Conservation (phyloP, 352 stramenopile genomes). For the Globisporangium nunn region DNA sequence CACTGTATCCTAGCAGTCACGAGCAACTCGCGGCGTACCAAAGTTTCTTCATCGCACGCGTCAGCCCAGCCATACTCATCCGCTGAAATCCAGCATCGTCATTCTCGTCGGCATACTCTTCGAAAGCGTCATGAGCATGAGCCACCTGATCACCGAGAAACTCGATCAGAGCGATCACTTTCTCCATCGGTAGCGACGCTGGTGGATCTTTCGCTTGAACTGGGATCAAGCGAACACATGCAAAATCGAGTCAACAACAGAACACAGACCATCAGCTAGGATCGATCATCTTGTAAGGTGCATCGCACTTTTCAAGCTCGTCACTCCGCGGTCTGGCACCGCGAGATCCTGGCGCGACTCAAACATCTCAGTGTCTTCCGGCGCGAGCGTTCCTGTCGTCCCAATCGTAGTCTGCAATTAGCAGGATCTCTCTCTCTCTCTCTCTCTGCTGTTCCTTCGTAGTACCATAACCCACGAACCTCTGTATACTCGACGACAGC, state of each 20-base stretch:
- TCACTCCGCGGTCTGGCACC: no score
- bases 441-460: neutral
- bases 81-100: constrained; percentile 12
- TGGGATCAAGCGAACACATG: neutral
- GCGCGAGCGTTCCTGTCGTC: neutral
- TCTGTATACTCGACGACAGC: constrained; percentile 26
- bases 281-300: no score
- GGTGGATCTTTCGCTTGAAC: neutral
- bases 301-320: neutral
- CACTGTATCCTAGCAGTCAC: neutral
- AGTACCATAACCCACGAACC: constrained; percentile 7
- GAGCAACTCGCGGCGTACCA: constrained; percentile 17
- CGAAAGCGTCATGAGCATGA: constrained; percentile 48
- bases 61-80: constrained; percentile 40
- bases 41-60: constrained; percentile 34
- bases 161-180: constrained; percentile 53
- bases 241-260: neutral
- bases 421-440: neutral
- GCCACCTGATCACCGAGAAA: constrained; percentile 53
- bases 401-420: neutral
- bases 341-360: neutral
- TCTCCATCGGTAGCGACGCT: constrained; percentile 21
- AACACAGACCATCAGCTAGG: neutral
- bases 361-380: neutral
- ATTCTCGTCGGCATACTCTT: constrained; percentile 20